A percentile compares a stretch with the other conserved stretches of the same genome.
Evolutionary conservation across 1,139 yeast species (phyloP).

Genomic region (Magnusiomyces suaveolens): DNA sequence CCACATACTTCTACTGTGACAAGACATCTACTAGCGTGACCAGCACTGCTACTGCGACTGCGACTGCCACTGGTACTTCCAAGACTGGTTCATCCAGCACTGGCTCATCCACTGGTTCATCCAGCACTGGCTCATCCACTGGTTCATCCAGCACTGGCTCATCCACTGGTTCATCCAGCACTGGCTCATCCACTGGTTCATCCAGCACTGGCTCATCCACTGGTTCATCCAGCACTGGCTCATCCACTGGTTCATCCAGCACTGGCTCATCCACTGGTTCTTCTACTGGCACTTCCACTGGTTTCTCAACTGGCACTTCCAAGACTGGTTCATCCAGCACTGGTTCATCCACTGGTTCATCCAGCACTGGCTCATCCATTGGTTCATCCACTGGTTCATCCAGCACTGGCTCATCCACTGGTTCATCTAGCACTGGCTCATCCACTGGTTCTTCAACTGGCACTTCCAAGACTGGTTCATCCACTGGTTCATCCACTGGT

Average conservation of each 20-base stretch:
- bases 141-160: not conserved
- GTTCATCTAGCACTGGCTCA: not conserved
- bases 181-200: not conserved
- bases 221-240: not conserved
- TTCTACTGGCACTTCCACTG: not conserved
- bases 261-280: not conserved
- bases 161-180: not conserved
- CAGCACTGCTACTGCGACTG: not conserved
- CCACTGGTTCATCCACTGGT: not conserved
- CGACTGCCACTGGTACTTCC: not conserved
- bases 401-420: not conserved
- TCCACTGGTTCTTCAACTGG: not conserved
- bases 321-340: not conserved
- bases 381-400: not conserved
- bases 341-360: not conserved
- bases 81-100: not conserved
- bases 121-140: not conserved
- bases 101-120: not conserved
- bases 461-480: not conserved
- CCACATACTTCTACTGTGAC: not conserved
- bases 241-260: not conserved
- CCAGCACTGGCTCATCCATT: not conserved
- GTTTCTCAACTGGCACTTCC: not conserved
- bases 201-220: not conserved
- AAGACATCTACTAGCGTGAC: not conserved